phyloP scores from a whole-genome alignment of 2,329 filamentous ascomycete species.

The Sporothrix variecibatus region DNA sequence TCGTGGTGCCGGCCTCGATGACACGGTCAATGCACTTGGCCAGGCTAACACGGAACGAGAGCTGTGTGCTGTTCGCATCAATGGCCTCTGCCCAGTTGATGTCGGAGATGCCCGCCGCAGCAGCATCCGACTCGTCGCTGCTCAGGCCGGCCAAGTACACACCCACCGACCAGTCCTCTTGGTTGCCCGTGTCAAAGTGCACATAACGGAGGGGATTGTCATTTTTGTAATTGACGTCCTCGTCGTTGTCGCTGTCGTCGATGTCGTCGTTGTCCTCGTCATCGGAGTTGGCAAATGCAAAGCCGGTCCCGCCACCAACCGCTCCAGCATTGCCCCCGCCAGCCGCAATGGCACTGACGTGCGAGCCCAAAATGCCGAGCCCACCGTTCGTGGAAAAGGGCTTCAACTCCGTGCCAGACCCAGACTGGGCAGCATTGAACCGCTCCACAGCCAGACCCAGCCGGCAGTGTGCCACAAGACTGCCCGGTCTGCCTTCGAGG shows the following conservation, averaged over 20 bases:
- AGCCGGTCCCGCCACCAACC: background rate
- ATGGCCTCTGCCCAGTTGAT: background rate
- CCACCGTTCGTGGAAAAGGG: constrained; percentile 16
- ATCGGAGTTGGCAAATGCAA: background rate
- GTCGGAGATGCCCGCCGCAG: background rate
- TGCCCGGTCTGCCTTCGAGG: background rate
- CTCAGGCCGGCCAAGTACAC: background rate
- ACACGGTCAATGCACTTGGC: constrained; percentile 9
- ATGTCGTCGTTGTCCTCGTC: background rate
- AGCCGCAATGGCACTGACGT: background rate
- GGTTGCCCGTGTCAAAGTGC: background rate
- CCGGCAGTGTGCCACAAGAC: constrained; percentile 6
- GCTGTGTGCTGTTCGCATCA: background rate
- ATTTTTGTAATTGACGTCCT: background rate
- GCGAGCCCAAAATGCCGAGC: background rate
- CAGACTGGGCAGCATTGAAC: background rate
- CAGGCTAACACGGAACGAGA: constrained; percentile 13
- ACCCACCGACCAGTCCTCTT: background rate
- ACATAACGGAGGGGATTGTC: background rate
- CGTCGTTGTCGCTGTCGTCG: background rate
- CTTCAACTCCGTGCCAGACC: background rate
- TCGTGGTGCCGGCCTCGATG: background rate
- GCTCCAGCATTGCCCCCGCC: background rate
- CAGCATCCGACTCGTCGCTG: background rate
- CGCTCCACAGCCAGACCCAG: background rate